These are phyloP conservation scores for Aspergillus spinulosporus DNA, from an alignment of 2,329 filamentous ascomycete species.

Conservation along the genomic window DNA sequence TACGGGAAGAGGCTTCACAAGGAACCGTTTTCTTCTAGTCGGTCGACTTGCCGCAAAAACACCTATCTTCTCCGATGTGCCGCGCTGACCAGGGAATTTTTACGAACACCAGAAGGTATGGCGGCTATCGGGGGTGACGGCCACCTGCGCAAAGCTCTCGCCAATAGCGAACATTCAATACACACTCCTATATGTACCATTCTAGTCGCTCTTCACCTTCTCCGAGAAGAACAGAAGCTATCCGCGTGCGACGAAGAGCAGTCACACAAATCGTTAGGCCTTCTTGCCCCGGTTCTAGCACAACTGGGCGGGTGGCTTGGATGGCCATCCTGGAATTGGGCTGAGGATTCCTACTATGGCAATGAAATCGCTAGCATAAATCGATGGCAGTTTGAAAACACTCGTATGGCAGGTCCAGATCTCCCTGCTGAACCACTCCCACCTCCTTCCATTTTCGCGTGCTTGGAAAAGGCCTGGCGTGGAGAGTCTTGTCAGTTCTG, in stretches of 20 bases:
- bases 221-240: conserved; percentile 88
- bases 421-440: conserved; percentile 53
- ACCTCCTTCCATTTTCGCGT: conserved; percentile 62
- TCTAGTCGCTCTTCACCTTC: conserved; percentile 73
- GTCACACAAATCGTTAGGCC: conserved; percentile 46
- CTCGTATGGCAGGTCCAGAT: conserved; percentile 44
- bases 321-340: conserved; percentile 65
- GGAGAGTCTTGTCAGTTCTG: conserved; percentile 45
- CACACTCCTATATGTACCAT: conserved; percentile 68
- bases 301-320: conserved; percentile 82
- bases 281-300: conserved; percentile 71
- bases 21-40: conserved; percentile 21
- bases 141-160: conserved; percentile 64
- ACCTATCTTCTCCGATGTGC: conserved; percentile 51
- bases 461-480: conserved; percentile 48
- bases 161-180: conserved; percentile 57
- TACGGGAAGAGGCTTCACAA: conserved; percentile 24
- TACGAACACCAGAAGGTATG: conserved; percentile 60
- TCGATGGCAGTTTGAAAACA: conserved; percentile 59
- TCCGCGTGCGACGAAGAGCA: conserved; percentile 59
- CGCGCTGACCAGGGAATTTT: conserved; percentile 64
- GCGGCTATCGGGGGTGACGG: conserved; percentile 57
- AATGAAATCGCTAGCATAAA: conserved; percentile 60
- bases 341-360: conserved; percentile 56
- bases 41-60: conserved; percentile 39